Conservation (phyloP, 805 yeast species). For the Scheffersomyces coipomensis region DNA sequence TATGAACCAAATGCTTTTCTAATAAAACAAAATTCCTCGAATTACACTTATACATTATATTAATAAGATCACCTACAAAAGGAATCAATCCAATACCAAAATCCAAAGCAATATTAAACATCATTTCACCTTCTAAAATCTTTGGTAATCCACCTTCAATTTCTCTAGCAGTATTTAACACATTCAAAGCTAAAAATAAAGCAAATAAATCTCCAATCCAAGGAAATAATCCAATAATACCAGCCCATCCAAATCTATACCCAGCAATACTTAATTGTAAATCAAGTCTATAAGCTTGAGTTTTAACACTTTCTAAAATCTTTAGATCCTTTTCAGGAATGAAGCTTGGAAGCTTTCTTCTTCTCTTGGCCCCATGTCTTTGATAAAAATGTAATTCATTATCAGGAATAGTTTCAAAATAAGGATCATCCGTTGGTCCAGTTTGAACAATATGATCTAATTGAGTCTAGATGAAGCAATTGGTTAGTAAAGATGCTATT, state of each 20-base stretch:
- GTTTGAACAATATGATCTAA: constrained; percentile 20
- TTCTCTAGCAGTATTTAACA: constrained; percentile 28
- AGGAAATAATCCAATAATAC: constrained; percentile 39
- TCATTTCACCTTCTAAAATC: constrained; percentile 28
- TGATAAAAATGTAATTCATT: constrained; percentile 42
- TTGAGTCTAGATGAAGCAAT: constrained; percentile 17
- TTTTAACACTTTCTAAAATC: constrained; percentile 32
- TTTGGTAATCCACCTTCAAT: constrained; percentile 40
- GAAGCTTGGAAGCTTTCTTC: constrained; percentile 34
- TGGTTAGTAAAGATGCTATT: constrained; percentile 5
- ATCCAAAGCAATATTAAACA: constrained; percentile 38
- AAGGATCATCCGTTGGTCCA: constrained; percentile 34
- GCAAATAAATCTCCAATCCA: constrained; percentile 40
- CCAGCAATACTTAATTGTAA: constrained; percentile 41
- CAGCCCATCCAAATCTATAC: constrained; percentile 41
- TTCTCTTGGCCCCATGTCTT: constrained; percentile 37
- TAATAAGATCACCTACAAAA: constrained; percentile 68
- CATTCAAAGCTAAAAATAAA: constrained; percentile 24
- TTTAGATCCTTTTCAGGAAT: constrained; percentile 32
- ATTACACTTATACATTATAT: constrained; percentile 73
- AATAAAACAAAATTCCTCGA: constrained; percentile 65
- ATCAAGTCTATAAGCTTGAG: constrained; percentile 38
- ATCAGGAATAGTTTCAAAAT: constrained; percentile 39
- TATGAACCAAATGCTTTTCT: constrained; percentile 35
- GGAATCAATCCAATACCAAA: constrained; percentile 56